Evolutionary conservation across 345 rosid genomes (phyloP), one percentile per base, ranked within the genome.

Genomic region (Hypericum perforatum): DNA sequence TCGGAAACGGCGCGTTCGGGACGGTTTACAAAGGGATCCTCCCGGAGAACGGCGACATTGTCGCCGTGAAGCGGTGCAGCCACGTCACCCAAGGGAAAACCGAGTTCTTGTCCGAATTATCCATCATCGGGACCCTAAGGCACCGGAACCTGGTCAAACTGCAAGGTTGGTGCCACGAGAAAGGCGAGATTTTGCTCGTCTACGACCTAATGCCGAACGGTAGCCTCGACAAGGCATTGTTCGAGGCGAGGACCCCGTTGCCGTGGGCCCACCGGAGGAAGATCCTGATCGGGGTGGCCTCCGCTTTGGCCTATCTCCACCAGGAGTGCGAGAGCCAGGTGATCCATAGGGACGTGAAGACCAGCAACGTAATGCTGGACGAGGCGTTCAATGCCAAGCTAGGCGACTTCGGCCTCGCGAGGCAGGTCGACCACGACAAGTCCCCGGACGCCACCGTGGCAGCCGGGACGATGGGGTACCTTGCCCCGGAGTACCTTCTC

Each of bases 391-490:
- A 86, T 45, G 97, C 97, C 0, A 78, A 79, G 45, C 45, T 94
- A 51, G 97, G 99, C 0, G 99, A 94, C 73, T 94, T 94, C 16
- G 99, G 99, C 6, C 64, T 94, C 15, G 99, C 99, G 0, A 80
- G 95, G 54, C 80, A 89, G 64, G 61, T 86, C 0, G 95, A 88
- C 64, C 97, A 94, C 38, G 89, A 86, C 52, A 88, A 84, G 44
- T 89, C 99, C 0, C 95, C 99, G 0, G 89, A 89, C 16, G 97
- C 97, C 10, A 89, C 97, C 3, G 87, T 79, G 7, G 99, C 97
- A 0, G 99, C 99, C 0, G 99, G 99, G 6, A 94, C 99, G 16
- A 89, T 94, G 99, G 99, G 99, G 14, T 94, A 94, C 53, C 70
- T 94, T 42, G 99, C 99, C 11, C 99, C 99, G 1, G 99, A 94